A percentile compares a stretch with the other conserved stretches of the same genome.
phyloP scores from a whole-genome alignment of 208 protist genomes.

The Crithidia sp. region DNA sequence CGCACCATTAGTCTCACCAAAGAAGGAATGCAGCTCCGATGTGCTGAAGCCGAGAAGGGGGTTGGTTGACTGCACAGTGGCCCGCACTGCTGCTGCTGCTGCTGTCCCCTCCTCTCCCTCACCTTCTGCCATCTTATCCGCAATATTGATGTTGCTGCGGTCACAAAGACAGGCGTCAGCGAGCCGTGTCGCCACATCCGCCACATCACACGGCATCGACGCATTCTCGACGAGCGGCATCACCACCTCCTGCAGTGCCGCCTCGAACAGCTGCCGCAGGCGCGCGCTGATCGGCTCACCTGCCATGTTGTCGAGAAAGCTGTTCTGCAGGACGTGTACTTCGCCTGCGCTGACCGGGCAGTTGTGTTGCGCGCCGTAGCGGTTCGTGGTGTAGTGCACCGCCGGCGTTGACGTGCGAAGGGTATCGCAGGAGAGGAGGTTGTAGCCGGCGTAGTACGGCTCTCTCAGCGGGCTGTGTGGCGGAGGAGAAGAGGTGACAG shows the following conservation, averaged over 20 bases:
- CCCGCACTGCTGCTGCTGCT: constrained; percentile 15
- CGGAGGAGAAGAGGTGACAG: neutral
- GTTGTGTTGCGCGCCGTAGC: constrained; percentile 37
- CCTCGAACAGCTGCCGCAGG: constrained; percentile 36
- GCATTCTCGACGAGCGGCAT: constrained; percentile 15
- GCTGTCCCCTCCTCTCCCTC: neutral
- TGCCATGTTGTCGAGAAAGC: constrained; percentile 54
- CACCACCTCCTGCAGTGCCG: constrained; percentile 20
- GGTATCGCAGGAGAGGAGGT: constrained; percentile 46
- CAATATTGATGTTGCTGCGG: constrained; percentile 42
- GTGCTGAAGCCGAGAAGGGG: constrained; percentile 42
- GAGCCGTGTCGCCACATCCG: constrained; percentile 36
- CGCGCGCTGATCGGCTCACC: constrained; percentile 53
- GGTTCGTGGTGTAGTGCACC: constrained; percentile 59
- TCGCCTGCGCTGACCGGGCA: constrained; percentile 23
- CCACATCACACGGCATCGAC: constrained; percentile 5
- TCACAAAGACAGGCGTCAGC: constrained; percentile 51
- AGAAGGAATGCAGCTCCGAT: constrained; percentile 32
- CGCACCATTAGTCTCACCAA: constrained; percentile 5
- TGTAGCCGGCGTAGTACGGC: constrained; percentile 68
- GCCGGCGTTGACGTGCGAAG: constrained; percentile 23
- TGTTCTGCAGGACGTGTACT: constrained; percentile 67
- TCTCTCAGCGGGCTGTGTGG: constrained; percentile 21
- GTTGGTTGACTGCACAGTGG: constrained; percentile 37
- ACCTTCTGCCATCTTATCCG: constrained; percentile 16